phyloP scores from a whole-genome alignment of 2,329 filamentous ascomycete genomes.

The Teratosphaeria gauchensis region DNA sequence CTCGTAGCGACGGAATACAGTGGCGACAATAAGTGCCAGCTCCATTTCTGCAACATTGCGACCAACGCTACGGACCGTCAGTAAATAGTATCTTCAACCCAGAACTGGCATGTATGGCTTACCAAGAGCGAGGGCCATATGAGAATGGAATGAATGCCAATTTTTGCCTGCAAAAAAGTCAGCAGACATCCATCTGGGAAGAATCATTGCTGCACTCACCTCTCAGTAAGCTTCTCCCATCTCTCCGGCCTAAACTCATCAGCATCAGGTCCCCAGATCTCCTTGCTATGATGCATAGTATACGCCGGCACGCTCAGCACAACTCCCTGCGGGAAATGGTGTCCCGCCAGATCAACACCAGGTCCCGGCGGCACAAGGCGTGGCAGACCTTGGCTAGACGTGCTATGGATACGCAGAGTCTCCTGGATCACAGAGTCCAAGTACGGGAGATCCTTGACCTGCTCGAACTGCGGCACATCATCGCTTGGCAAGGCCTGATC shows the following conservation, averaged over 20 bases:
- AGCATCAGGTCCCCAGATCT: slow-evolving; percentile 33
- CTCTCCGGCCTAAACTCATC: slow-evolving; percentile 31
- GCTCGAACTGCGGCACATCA: slow-evolving; percentile 59
- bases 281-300: slow-evolving; percentile 31
- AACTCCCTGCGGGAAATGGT: slow-evolving; percentile 52
- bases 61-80: slow-evolving; percentile 19
- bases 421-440: slow-evolving; percentile 69
- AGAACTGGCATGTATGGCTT: background rate
- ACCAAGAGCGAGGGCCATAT: slow-evolving; percentile 32
- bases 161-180: slow-evolving; percentile 22
- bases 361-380: slow-evolving; percentile 57
- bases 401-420: slow-evolving; percentile 76
- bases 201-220: slow-evolving; percentile 4
- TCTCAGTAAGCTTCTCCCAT: slow-evolving; percentile 31
- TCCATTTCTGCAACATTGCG: slow-evolving; percentile 36
- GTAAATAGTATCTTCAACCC: background rate
- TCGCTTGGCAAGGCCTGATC: slow-evolving; percentile 56
- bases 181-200: background rate
- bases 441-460: slow-evolving; percentile 67
- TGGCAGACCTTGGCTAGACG: slow-evolving; percentile 76
- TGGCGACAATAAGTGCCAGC: slow-evolving; percentile 30
- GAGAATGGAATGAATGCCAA: slow-evolving; percentile 33
- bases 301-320: slow-evolving; percentile 33
- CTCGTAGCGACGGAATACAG: slow-evolving; percentile 27
- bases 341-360: slow-evolving; percentile 55